Conservation (phyloP, 1,139 yeast genomes). For the Sugiyamaella xylanicola region DNA sequence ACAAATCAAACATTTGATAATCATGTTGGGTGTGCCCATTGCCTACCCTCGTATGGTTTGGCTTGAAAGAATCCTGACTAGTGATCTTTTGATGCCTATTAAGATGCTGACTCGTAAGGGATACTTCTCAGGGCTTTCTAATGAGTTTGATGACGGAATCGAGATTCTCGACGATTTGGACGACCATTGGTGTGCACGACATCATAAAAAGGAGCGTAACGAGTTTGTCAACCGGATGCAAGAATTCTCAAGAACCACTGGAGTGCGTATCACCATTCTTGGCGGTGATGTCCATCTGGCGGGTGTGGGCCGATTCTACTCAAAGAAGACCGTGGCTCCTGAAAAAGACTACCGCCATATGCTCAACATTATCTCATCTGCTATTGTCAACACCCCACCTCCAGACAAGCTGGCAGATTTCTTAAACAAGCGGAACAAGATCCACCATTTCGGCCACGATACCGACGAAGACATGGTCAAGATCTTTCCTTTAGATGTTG, state of each 20-base stretch:
- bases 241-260: constrained; percentile 61
- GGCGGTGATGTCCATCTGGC: constrained; percentile 94
- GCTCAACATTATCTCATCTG: constrained; percentile 83
- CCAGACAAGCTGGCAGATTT: constrained; percentile 81
- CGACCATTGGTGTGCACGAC: constrained; percentile 93
- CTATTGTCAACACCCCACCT: constrained; percentile 91
- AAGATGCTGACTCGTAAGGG: constrained; percentile 71
- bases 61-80: constrained; percentile 72
- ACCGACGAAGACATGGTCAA: constrained; percentile 84
- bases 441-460: constrained; percentile 63
- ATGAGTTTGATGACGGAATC: constrained; percentile 87
- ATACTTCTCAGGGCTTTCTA: constrained; percentile 60
- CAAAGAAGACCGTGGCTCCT: constrained; percentile 56
- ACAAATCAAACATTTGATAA: constrained; percentile 70
- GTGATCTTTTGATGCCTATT: constrained; percentile 60
- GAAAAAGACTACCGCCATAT: constrained; percentile 74
- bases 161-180: constrained; percentile 90
- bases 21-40: constrained; percentile 91
- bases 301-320: constrained; percentile 74
- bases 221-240: constrained; percentile 57
- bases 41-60: constrained; percentile 92
- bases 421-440: constrained; percentile 62
- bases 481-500: constrained; percentile 63
- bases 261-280: constrained; percentile 76
- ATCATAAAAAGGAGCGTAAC: constrained; percentile 81